These are phyloP conservation scores for Synchytrium microbalum DNA, from an alignment of 371 early-diverging fungal genomes.

Conservation along the genomic window DNA sequence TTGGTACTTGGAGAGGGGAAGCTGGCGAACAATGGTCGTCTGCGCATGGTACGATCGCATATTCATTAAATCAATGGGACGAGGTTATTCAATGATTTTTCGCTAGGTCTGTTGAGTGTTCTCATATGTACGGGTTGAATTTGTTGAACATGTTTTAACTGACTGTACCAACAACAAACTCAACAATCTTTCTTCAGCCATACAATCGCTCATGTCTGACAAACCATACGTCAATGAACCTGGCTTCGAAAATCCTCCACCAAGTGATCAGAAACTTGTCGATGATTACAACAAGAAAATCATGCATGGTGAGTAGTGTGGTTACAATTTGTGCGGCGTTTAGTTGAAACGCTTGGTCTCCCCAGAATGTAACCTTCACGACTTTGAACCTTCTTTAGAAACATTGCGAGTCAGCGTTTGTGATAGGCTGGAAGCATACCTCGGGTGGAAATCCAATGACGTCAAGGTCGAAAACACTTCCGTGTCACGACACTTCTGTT, in stretches of 20 bases:
- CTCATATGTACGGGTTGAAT: conserved; percentile 16
- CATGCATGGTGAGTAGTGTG: conserved; percentile 35
- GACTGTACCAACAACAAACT: conserved; percentile 24
- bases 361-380: background rate
- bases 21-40: conserved; percentile 47
- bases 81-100: background rate
- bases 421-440: conserved; percentile 40
- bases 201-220: conserved; percentile 50
- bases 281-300: conserved; percentile 48
- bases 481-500: conserved; percentile 19
- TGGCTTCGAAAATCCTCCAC: conserved; percentile 39
- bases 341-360: background rate
- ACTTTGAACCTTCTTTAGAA: conserved; percentile 23
- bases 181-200: conserved; percentile 30
- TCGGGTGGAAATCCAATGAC: conserved; percentile 20
- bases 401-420: conserved; percentile 48
- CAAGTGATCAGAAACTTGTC: conserved; percentile 23
- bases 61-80: background rate
- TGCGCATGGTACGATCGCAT: conserved; percentile 36
- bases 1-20: conserved; percentile 37
- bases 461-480: conserved; percentile 9
- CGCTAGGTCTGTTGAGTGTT: conserved; percentile 23
- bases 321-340: no score
- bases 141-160: background rate
- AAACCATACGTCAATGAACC: conserved; percentile 40